phyloP scores from a whole-genome alignment of 176 grass and related monocot species.

The Leersia perrieri region DNA sequence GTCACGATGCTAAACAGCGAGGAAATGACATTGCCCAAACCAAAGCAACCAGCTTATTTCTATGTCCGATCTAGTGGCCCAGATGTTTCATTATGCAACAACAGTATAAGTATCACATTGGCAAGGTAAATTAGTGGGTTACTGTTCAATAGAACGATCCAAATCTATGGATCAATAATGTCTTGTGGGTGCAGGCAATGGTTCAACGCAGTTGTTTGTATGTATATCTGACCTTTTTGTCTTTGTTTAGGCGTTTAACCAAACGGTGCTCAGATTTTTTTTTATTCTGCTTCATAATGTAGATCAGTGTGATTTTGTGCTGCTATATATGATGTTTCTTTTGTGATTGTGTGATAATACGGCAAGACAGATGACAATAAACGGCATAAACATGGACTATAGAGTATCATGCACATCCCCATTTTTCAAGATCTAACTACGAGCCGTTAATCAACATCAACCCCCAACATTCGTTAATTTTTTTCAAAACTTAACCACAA shows the following conservation, averaged over 20 bases:
- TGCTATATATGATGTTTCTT: not conserved
- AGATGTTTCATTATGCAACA: not conserved
- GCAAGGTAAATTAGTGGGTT: not conserved
- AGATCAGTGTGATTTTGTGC: not conserved
- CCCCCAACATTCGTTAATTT: no score
- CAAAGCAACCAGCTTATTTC: conserved; percentile 50
- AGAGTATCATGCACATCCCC: no score
- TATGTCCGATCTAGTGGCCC: not conserved
- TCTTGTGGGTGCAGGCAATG: not conserved
- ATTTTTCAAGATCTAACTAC: no score
- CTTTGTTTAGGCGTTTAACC: not conserved
- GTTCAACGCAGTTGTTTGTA: not conserved
- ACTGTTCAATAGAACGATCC: not conserved
- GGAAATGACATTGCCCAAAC: conserved; percentile 27
- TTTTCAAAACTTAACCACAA: no score
- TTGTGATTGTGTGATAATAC: not conserved
- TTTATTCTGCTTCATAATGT: not conserved
- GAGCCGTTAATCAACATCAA: no score
- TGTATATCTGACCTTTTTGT: not conserved
- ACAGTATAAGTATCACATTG: conserved; percentile 24
- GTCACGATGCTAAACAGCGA: conserved; percentile 39
- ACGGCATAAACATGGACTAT: not conserved
- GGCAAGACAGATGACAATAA: not conserved
- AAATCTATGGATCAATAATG: not conserved
- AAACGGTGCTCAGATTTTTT: not conserved